Percentiles rank a stretch among this genome's conserved stretches.
phyloP scores from a whole-genome alignment of 208 protist genomes.

The Leptomonas pyrrhocoris region DNA sequence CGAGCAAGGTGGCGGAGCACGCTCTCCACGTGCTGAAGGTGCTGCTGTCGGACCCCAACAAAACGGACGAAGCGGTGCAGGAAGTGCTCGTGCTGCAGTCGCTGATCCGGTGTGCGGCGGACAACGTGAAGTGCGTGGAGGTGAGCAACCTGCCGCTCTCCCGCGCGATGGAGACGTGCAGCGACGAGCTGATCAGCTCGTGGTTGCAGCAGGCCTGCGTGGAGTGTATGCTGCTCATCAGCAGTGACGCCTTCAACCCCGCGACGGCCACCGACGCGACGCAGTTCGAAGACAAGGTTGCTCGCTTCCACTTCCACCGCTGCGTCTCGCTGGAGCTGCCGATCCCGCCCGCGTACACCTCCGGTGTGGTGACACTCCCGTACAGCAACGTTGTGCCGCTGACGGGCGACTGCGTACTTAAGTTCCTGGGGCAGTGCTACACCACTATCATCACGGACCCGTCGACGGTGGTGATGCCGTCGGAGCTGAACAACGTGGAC shows the following conservation, averaged over 20 bases:
- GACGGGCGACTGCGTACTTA: slow-evolving; percentile 61
- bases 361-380: slow-evolving; percentile 59
- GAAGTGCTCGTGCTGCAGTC: slow-evolving; percentile 65
- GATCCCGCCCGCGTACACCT: slow-evolving; percentile 52
- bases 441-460: slow-evolving; percentile 69
- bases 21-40: slow-evolving; percentile 47
- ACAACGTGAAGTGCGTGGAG: slow-evolving; percentile 68
- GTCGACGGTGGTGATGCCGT: slow-evolving; percentile 67
- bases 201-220: slow-evolving; percentile 85
- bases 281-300: slow-evolving; percentile 67
- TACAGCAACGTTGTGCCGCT: slow-evolving; percentile 73
- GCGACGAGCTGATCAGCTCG: slow-evolving; percentile 77
- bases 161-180: slow-evolving; percentile 72
- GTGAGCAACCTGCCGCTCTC: slow-evolving; percentile 77
- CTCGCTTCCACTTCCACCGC: slow-evolving; percentile 65
- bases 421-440: slow-evolving; percentile 78
- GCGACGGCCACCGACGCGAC: slow-evolving; percentile 41
- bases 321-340: slow-evolving; percentile 70
- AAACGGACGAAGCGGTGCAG: slow-evolving; percentile 63
- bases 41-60: slow-evolving; percentile 55
- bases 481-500: slow-evolving; percentile 90
- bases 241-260: slow-evolving; percentile 64
- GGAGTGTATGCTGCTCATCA: slow-evolving; percentile 64
- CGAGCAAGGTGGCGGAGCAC: slow-evolving; percentile 50
- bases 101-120: slow-evolving; percentile 62